Evolutionary conservation across 2,329 filamentous ascomycete species (phyloP), one percentile per base, ranked within the genome.

Genomic region (Thelonectria discophora): DNA sequence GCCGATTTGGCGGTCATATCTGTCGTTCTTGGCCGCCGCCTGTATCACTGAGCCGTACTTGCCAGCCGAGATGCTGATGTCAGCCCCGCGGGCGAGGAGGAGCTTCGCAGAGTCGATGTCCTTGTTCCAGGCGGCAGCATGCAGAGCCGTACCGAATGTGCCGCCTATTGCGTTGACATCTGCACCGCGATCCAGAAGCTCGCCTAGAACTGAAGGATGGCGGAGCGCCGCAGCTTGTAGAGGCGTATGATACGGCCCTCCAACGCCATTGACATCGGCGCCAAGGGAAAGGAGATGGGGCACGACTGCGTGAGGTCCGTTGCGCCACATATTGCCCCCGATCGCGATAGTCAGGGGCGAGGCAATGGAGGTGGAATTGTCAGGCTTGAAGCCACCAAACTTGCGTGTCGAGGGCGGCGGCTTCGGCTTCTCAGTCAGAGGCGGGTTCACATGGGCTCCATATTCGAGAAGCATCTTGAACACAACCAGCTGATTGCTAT

Each of bases 41-140:
- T 54, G 51, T 1, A 54, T 17, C 6, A 45, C 51, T 9, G 51
- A 34, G 10, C 51, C 51, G n/a, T 54, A 54, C 12, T 45, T 54
- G 17, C 51, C 39, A 3, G 39, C 51, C 17, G 37, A 45, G 39
- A 43, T 45, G 17, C 39, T 40, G 21, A 13, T 24, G 17, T 54
- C 39, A 9, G 51, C 51, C 2, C 51, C 51, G 17, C 12, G 21
- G 7, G 37, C 51, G 11, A 54, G 40, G 9, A 54, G 51, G 9
- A 54, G 40, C 30, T 27, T 43, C n/a, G 13, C 51, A 2, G 39
- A 43, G 3, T 45, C 27, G 2, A 54, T 34, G 24, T 54, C 51
- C 39, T 54, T 45, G 40, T 45, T 54, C 40, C 37, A 54, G 12
- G 40, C 51, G 21, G 51, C 51, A 7, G 51, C 51, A 30, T 54